A percentile compares a stretch with the other conserved stretches of the same genome.
Conservation (phyloP, 2,329 filamentous ascomycete species). For the Endoconidiophora laricicola region DNA sequence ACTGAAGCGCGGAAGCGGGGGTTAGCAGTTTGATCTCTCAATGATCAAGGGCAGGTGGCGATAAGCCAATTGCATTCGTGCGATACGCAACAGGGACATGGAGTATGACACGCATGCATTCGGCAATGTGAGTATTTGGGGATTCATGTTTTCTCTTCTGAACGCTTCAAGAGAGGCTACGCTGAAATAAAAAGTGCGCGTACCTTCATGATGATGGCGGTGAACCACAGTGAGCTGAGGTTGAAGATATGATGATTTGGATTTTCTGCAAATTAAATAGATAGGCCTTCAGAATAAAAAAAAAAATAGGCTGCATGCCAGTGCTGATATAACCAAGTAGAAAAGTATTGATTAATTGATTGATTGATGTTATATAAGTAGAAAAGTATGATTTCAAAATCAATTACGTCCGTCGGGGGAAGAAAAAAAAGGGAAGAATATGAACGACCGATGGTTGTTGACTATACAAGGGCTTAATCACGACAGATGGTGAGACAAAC, state of each 20-base stretch:
- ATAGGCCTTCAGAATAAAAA: neutral
- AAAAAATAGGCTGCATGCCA: neutral
- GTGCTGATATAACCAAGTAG: neutral
- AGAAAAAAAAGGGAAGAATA: neutral
- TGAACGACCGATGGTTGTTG: neutral
- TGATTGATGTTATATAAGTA: too few species aligned
- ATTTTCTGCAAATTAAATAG: neutral
- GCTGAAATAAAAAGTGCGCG: conserved; percentile 11
- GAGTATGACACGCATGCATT: neutral
- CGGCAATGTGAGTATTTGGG: neutral
- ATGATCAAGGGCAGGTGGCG: neutral
- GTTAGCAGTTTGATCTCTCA: conserved; percentile 9
- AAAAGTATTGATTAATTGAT: neutral
- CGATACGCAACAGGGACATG: neutral
- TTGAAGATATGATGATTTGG: conserved; percentile 11
- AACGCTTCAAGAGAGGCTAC: conserved; percentile 13
- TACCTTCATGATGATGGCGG: conserved; percentile 14
- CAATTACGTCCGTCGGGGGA: too few species aligned
- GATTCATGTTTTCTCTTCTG: conserved; percentile 10
- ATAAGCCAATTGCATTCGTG: neutral
- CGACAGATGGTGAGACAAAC: conserved; percentile 2
- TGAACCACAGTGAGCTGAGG: conserved; percentile 13
- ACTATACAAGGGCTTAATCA: neutral
- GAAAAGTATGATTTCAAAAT: neutral
- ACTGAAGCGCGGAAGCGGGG: conserved; percentile 35